Conservation (phyloP, 768 basidiomycete species). For the Asterophora lycoperdoides region DNA sequence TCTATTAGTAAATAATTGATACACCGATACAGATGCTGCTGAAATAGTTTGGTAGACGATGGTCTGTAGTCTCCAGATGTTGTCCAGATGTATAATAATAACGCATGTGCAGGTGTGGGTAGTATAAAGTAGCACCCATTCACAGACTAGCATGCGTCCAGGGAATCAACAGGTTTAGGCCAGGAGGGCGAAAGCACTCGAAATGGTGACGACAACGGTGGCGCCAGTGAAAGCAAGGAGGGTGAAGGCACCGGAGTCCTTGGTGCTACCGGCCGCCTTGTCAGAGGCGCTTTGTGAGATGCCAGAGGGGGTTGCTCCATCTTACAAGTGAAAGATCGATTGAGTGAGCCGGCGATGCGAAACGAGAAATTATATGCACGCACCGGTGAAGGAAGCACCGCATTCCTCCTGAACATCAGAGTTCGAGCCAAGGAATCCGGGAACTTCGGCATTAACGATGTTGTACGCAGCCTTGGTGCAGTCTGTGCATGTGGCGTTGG, state of each 20-base stretch:
- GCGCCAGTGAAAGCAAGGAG: not conserved
- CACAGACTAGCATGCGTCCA: too few species aligned
- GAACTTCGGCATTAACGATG: slow-evolving; percentile 33
- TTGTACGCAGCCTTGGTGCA: slow-evolving; percentile 51
- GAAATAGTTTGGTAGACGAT: too few species aligned
- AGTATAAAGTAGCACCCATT: not conserved
- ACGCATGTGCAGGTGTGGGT: too few species aligned
- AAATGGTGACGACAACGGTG: not conserved
- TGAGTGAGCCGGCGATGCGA: not conserved
- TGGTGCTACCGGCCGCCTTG: not conserved
- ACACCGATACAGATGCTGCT: too few species aligned
- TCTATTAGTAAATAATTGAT: too few species aligned
- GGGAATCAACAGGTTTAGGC: not conserved
- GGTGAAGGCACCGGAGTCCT: not conserved
- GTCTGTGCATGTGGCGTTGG: slow-evolving; percentile 45
- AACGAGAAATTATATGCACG: slow-evolving; percentile 14
- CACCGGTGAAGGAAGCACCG: slow-evolving; percentile 50
- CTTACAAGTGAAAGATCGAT: not conserved
- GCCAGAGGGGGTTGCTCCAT: not conserved
- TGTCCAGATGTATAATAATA: too few species aligned
- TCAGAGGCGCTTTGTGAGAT: not conserved
- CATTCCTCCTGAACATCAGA: slow-evolving; percentile 34
- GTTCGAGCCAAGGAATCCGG: slow-evolving; percentile 25
- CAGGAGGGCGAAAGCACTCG: not conserved
- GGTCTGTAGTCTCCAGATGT: too few species aligned